Percentiles rank a stretch among this genome's conserved stretches.
Evolutionary conservation across 2,329 filamentous ascomycete genomes (phyloP).

Genomic region (Cryphonectria japonica): DNA sequence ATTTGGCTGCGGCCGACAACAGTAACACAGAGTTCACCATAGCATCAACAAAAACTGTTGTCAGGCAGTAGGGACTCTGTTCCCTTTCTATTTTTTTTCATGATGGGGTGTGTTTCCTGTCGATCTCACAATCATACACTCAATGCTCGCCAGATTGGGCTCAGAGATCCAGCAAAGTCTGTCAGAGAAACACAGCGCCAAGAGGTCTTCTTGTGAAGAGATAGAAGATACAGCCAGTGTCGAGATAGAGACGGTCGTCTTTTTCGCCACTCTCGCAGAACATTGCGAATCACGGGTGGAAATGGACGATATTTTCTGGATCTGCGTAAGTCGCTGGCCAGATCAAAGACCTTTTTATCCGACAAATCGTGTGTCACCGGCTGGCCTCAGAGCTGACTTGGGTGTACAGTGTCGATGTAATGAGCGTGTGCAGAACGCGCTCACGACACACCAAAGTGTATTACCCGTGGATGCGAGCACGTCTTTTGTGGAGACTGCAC

Average conservation of each 20-base stretch:
- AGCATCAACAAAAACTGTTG: background rate
- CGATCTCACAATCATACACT: no score
- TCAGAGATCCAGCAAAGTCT: no score
- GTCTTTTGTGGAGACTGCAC: background rate
- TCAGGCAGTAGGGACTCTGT: background rate
- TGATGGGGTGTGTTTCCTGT: background rate
- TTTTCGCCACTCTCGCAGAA: no score
- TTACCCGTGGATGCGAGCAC: background rate
- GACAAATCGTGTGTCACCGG: background rate
- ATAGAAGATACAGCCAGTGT: no score
- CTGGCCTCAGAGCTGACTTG: background rate
- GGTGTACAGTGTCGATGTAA: background rate
- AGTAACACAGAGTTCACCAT: background rate
- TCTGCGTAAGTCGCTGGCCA: background rate
- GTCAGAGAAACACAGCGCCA: no score
- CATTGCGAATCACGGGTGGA: background rate
- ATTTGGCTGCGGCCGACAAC: background rate
- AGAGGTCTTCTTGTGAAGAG: no score
- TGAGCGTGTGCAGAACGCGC: background rate
- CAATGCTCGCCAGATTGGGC: no score
- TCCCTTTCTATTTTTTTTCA: background rate
- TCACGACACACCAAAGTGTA: background rate
- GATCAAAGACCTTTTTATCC: no score
- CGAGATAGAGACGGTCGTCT: no score
- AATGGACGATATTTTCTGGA: background rate